A percentile compares a stretch with the other conserved stretches of the same genome.
Conservation (phyloP, 768 basidiomycete species). For the Xerocomus potaroensis region DNA sequence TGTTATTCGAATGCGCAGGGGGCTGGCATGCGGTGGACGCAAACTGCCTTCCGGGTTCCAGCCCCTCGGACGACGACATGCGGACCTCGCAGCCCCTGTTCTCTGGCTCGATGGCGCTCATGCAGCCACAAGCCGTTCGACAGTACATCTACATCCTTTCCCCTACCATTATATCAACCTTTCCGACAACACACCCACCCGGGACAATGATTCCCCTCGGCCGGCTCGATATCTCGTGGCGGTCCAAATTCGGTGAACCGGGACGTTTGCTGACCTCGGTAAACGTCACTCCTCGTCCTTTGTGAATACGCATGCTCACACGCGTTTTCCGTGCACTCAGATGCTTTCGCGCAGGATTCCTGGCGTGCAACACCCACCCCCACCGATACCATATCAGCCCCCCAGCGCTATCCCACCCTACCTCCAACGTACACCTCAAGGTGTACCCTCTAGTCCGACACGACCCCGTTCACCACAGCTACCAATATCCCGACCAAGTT, state of each 20-base stretch:
- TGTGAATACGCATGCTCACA: neutral
- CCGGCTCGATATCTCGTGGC: conserved; percentile 86
- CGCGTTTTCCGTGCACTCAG: conserved; percentile 16
- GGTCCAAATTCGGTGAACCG: conserved; percentile 79
- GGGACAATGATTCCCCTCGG: conserved; percentile 78
- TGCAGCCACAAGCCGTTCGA: conserved; percentile 80
- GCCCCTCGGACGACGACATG: neutral
- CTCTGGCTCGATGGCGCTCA: conserved; percentile 58
- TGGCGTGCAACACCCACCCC: conserved; percentile 34
- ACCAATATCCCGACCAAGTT: conserved; percentile 48
- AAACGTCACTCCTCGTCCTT: conserved; percentile 12
- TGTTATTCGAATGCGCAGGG: conserved; percentile 71
- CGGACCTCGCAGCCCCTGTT: conserved; percentile 41
- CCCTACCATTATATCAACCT: conserved; percentile 42
- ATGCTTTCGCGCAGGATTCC: conserved; percentile 83
- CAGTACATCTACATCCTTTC: conserved; percentile 86
- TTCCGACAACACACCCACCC: conserved; percentile 50
- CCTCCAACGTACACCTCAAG: conserved; percentile 54
- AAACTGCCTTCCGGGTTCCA: conserved; percentile 35
- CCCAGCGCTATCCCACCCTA: conserved; percentile 74
- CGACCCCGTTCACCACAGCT: conserved; percentile 60
- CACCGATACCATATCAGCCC: conserved; percentile 36
- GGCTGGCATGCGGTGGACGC: conserved; percentile 59
- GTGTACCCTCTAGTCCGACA: conserved; percentile 36
- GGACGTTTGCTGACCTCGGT: conserved; percentile 84